Evolutionary conservation across 495 filamentous ascomycete genomes (phyloP).

Genomic region (Rhizodiscina lignyota): DNA sequence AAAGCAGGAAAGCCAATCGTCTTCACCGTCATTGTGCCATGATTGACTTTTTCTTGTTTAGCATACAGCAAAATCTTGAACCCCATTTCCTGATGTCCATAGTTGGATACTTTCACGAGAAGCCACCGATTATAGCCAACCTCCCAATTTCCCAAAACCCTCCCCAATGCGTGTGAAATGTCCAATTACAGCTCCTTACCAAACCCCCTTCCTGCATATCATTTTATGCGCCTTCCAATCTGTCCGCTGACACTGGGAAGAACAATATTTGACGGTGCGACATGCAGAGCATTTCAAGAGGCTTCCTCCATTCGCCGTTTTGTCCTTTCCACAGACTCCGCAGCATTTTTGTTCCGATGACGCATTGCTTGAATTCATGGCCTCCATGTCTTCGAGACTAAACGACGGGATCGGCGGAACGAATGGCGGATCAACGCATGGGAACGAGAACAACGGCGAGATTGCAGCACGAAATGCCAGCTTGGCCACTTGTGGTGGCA

Average conservation of each 20-base stretch:
- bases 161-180: too few relatives aligned
- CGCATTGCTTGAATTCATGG: neutral
- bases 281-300: neutral
- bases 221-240: constrained; percentile 1
- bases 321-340: neutral
- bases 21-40: too few relatives aligned
- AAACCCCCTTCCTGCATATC: constrained; percentile 1
- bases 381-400: neutral
- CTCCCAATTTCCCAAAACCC: too few relatives aligned
- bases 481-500: neutral
- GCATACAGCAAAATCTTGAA: too few relatives aligned
- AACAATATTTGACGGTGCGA: neutral
- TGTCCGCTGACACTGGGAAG: neutral
- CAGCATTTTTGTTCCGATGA: neutral
- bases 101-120: too few relatives aligned
- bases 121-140: too few relatives aligned
- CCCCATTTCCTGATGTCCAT: too few relatives aligned
- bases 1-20: too few relatives aligned
- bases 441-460: neutral
- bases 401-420: neutral
- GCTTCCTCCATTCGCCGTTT: neutral
- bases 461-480: neutral
- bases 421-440: neutral
- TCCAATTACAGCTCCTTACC: too few relatives aligned
- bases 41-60: too few relatives aligned